Conservation (phyloP, 1,284 basidiomycete genomes). For the Trichosporon ovoides region DNA sequence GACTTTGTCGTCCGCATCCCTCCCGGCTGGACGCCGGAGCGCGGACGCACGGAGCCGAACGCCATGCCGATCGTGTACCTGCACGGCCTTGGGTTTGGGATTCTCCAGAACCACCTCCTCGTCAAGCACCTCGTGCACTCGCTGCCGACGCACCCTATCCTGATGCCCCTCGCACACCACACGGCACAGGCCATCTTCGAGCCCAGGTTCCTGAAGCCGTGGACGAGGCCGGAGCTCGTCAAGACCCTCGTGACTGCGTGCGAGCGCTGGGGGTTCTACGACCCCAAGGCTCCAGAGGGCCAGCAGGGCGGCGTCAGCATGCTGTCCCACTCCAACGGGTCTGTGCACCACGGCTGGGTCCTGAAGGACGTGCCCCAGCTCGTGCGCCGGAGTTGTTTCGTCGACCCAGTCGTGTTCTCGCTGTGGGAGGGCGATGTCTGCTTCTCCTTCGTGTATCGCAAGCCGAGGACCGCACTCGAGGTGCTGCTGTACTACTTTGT, state of each 20-base stretch:
- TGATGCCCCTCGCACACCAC: conserved; percentile 75
- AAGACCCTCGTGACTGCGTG: conserved; percentile 59
- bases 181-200: conserved; percentile 80
- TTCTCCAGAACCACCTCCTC: conserved; percentile 52
- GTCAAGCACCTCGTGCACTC: conserved; percentile 44
- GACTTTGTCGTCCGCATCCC: conserved; percentile 69
- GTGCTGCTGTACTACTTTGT: conserved; percentile 80
- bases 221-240: conserved; percentile 59
- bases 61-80: conserved; percentile 72
- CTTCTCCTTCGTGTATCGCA: conserved; percentile 77
- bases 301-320: conserved; percentile 60
- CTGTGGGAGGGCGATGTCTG: conserved; percentile 89
- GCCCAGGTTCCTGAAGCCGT: conserved; percentile 63
- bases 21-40: conserved; percentile 56
- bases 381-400: conserved; percentile 69
- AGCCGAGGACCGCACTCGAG: conserved; percentile 62
- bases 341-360: conserved; percentile 51
- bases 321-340: conserved; percentile 74
- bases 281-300: not conserved
- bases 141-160: conserved; percentile 64
- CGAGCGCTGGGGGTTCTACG: conserved; percentile 59
- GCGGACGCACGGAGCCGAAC: conserved; percentile 32
- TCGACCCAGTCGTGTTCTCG: conserved; percentile 75
- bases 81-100: conserved; percentile 79
- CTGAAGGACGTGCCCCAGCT: conserved; percentile 69